A percentile compares a stretch with the other conserved stretches of the same genome.
phyloP scores from a whole-genome alignment of 441 rosid genomes.

The Isatis lusitanica region DNA sequence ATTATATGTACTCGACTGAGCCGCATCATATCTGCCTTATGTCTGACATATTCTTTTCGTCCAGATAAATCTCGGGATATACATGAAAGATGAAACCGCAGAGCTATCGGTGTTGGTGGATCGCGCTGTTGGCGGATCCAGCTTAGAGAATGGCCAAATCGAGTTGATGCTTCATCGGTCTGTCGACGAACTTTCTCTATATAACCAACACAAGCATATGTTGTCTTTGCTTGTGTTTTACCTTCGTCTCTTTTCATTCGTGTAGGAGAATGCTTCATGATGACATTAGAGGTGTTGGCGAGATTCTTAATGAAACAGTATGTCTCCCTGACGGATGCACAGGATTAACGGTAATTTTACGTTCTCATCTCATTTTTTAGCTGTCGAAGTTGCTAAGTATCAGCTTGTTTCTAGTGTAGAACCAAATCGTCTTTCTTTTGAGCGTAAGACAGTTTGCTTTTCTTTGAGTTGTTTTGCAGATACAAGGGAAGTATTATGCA shows the following conservation, averaged over 20 bases:
- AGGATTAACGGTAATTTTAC: conserved; percentile 62
- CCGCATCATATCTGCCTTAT: conserved; percentile 8
- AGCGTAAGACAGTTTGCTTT: conserved; percentile 7
- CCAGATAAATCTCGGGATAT: conserved; percentile 70
- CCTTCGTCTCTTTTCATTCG: conserved; percentile 1
- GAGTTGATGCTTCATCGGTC: conserved; percentile 81
- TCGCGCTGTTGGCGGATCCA: conserved; percentile 69
- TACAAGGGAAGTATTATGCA: conserved; percentile 60
- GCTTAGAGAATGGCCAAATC: conserved; percentile 66
- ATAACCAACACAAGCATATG: background rate
- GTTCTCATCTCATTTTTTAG: conserved; percentile 18
- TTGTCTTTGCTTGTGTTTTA: conserved; percentile 18
- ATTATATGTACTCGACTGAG: too few species aligned
- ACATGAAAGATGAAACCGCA: conserved; percentile 52
- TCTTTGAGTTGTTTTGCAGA: conserved; percentile 40
- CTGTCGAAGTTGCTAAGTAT: conserved; percentile 5
- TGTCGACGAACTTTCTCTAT: conserved; percentile 12
- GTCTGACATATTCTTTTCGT: conserved; percentile 12
- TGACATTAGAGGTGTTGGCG: conserved; percentile 70
- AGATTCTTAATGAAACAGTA: conserved; percentile 70
- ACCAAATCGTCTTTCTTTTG: background rate
- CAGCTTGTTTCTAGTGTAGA: background rate
- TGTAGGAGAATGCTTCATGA: conserved; percentile 68
- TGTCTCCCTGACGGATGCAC: conserved; percentile 58
- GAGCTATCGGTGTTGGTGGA: conserved; percentile 73